Conservation (phyloP, 371 early-diverging fungal genomes). For the Mortierella sp. region DNA sequence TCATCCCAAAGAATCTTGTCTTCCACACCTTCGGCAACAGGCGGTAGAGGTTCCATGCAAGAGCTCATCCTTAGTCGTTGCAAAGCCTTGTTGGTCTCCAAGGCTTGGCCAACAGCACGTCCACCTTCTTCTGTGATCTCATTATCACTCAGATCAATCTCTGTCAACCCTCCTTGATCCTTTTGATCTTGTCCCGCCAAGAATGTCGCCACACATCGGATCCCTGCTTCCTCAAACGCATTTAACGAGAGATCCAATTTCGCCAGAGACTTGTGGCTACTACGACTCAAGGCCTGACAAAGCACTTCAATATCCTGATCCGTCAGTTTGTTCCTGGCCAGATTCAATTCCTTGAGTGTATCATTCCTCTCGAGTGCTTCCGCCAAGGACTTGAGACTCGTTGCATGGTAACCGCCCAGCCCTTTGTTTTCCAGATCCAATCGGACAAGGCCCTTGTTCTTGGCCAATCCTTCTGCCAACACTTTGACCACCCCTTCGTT, state of each 20-base stretch:
- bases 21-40: conserved; percentile 49
- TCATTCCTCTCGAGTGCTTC: conserved; percentile 27
- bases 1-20: conserved; percentile 54
- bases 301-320: conserved; percentile 49
- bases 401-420: conserved; percentile 34
- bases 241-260: conserved; percentile 61
- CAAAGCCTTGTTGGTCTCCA: conserved; percentile 53
- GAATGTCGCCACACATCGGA: conserved; percentile 37
- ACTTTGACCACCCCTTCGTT: conserved; percentile 41
- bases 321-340: conserved; percentile 63
- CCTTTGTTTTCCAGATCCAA: conserved; percentile 71
- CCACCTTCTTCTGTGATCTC: conserved; percentile 62
- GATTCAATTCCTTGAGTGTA: conserved; percentile 54
- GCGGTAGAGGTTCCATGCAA: conserved; percentile 52
- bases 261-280: conserved; percentile 28
- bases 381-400: conserved; percentile 17
- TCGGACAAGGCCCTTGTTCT: conserved; percentile 60
- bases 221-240: conserved; percentile 55
- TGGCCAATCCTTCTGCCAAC: conserved; percentile 63
- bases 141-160: conserved; percentile 67
- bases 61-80: conserved; percentile 58
- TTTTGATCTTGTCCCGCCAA: conserved; percentile 29
- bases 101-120: conserved; percentile 48
- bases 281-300: conserved; percentile 30
- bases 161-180: conserved; percentile 34